Base-by-base conservation (phyloP, 2,329 filamentous ascomycete genomes). In the Nothophaeocryptopus gaeumannii region DNA sequence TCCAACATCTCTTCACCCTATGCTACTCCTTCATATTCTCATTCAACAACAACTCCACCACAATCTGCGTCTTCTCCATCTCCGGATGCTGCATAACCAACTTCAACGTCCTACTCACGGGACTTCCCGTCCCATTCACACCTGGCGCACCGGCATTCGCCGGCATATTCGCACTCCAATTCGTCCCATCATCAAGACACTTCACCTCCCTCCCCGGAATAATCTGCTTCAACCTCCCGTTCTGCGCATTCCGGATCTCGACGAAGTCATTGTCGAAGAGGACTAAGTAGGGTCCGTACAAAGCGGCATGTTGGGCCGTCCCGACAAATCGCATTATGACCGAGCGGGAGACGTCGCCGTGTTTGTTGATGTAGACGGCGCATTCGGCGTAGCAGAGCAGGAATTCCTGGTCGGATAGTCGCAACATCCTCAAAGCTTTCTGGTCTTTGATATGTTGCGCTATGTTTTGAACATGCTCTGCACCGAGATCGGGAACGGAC, bases 321-420 rank as follows among this genome's bases (percentile, higher is more conserved):
- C 93, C 93, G n/a, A 95, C 93, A 69, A 97, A 99, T 67, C 97
- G 90, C 90, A 99, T 96, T 64, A 97, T 91, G 51, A 97, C 89
- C 26, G 86, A 89, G 39, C 95, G 86, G 34, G 85, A 92, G 26
- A 99, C 89, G 54, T 99, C 93, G 58, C 93, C 93, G 70, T 97
- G 90, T 72, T 97, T 96, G 75, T 99, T 95, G 66, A 97, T 88
- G 65, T 97, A 99, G 8, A 99, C 91, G 13, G 91, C 93, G 62
- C 92, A 97, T 70, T 96, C 90, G 70, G 95, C 88, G 69, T 97
- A 99, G 33, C 88, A 89, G 41, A 96, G 83, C 20, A 99, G 76
- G 71, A 97, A 99, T 45, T 77, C 93, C 49, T 88, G 86, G 51
- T 95, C 88, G 58, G 87, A 91, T 47, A 99, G 82, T 35, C 91